Conservation (phyloP, 495 filamentous ascomycete species). For the Aspergillus sclerotioniger region DNA sequence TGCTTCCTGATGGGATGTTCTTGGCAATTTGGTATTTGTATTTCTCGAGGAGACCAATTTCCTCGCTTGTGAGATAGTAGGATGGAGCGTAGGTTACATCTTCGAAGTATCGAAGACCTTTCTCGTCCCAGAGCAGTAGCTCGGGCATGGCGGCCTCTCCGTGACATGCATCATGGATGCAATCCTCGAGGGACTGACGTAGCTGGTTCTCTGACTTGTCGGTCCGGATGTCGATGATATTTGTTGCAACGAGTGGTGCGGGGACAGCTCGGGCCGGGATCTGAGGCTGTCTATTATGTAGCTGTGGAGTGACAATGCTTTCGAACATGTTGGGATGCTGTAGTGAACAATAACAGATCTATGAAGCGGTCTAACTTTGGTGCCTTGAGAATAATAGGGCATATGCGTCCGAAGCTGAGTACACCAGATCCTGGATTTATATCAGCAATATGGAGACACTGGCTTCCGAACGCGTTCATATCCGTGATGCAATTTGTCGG, state of each 20-base stretch:
- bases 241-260: background rate
- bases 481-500: no score
- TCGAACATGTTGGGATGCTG: background rate
- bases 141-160: conserved; percentile 9
- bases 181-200: conserved; percentile 4
- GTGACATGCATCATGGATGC: conserved; percentile 5
- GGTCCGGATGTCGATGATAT: conserved; percentile 14
- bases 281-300: background rate
- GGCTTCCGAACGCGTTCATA: no score
- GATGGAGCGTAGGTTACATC: conserved; percentile 73
- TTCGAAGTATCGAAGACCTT: conserved; percentile 73
- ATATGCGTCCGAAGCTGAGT: no score
- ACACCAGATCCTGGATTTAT: no score
- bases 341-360: background rate
- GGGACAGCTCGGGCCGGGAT: background rate
- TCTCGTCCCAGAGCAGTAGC: conserved; percentile 57
- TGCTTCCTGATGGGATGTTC: conserved; percentile 59
- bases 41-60: conserved; percentile 65
- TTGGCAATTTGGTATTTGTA: conserved; percentile 61
- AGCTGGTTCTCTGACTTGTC: conserved; percentile 10
- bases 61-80: conserved; percentile 77
- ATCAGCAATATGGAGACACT: no score
- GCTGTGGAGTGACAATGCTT: background rate
- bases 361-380: no score
- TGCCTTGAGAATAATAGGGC: no score